Evolutionary conservation across 2,329 filamentous ascomycete genomes (phyloP), one percentile per base, ranked within the genome.

Genomic region (Fusarium odoratissimum): DNA sequence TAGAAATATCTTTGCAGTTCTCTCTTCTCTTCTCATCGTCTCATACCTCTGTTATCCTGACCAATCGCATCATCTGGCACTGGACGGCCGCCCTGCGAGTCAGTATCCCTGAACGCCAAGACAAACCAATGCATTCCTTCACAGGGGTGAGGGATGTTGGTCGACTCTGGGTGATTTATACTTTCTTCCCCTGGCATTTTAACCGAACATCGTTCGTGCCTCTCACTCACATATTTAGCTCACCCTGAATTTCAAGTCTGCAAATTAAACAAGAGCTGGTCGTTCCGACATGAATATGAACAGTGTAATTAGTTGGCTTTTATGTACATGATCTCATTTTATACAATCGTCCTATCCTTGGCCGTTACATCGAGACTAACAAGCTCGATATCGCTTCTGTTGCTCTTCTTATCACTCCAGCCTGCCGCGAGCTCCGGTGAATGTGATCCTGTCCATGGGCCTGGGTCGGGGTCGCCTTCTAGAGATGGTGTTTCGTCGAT

Each of bases 321-420:
- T 61, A n/a, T 42, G 11, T 38, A 19, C 38, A 52, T 31, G n/a
- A 46, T 28, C 28, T 38, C 23, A 37, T 37, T 37, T 40, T 28
- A 67, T 23, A 33, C 30, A 42, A 48, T 48, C 8, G 23, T 23
- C 8, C 41, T 49, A 28, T 62, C 64, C 25, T 62, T 67, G 5
- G 28, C 42, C 3, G 33, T 35, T 25, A 61, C 16, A 30, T 67
- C 63, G 14, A 67, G 37, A 30, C 16, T 62, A 13, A 67, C 55
- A 37, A 67, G 64, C 31, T 67, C 64, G 10, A 67, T 28, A 10
- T 72, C 69, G 21, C 69, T 72, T 17, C 64, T 48, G 3, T 48
- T 72, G 12, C 69, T 72, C 33, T 66, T 72, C 59, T 72, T 69
- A 25, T 72, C 69, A 16, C 45, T 67, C 68, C 68, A 71, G 16